A percentile compares a stretch with the other conserved stretches of the same genome.
phyloP scores from a whole-genome alignment of 2,329 filamentous ascomycete species.

The Tolypocladium cylindrosporum region DNA sequence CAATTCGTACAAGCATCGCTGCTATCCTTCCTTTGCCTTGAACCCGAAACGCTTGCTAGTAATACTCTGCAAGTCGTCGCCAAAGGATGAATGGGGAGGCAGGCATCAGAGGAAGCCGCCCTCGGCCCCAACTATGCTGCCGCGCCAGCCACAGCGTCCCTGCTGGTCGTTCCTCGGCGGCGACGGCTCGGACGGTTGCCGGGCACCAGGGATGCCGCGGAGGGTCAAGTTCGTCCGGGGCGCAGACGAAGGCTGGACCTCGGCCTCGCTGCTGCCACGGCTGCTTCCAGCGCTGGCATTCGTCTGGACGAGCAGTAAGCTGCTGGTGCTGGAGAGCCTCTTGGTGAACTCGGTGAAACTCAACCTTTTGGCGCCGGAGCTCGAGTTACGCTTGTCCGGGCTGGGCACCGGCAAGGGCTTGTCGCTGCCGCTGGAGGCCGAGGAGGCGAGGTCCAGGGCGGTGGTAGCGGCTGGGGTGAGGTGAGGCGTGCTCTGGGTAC shows the following conservation, averaged over 20 bases:
- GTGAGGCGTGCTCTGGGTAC: slow-evolving; percentile 39
- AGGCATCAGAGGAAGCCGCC: slow-evolving; percentile 41
- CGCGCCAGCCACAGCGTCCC: slow-evolving; percentile 45
- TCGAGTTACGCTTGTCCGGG: slow-evolving; percentile 40
- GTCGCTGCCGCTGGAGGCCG: slow-evolving; percentile 9
- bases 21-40: not conserved
- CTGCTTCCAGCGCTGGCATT: slow-evolving; percentile 41
- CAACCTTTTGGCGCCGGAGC: slow-evolving; percentile 44
- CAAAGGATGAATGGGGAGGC: not conserved
- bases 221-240: slow-evolving; percentile 30
- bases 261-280: slow-evolving; percentile 35
- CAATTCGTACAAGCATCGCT: not conserved
- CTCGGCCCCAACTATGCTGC: slow-evolving; percentile 45
- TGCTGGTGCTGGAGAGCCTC: slow-evolving; percentile 50
- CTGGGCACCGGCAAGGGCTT: slow-evolving; percentile 13
- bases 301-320: slow-evolving; percentile 47
- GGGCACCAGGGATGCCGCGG: slow-evolving; percentile 21
- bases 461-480: slow-evolving; percentile 20
- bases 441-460: slow-evolving; percentile 11
- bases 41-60: not conserved
- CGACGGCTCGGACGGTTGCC: slow-evolving; percentile 16
- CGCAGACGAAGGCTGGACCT: slow-evolving; percentile 26
- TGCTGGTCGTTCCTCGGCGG: slow-evolving; percentile 23
- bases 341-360: slow-evolving; percentile 54
- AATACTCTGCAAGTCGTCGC: not conserved